A percentile compares a stretch with the other conserved stretches of the same genome.
Conservation (phyloP, 257 asterid genomes). For the Solanum medicagineum region DNA sequence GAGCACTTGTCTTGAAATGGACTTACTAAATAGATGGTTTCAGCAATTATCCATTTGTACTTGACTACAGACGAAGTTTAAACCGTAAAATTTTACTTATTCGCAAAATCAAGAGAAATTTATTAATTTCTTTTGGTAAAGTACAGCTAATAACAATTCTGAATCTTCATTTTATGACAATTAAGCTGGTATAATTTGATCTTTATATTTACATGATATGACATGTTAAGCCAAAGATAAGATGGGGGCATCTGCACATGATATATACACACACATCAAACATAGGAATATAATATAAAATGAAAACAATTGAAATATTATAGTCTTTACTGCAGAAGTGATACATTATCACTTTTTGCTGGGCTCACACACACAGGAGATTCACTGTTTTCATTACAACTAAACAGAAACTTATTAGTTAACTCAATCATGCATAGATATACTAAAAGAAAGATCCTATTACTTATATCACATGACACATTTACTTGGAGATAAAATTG, state of each 20-base stretch:
- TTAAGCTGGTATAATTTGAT: too few species aligned
- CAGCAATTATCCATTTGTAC: background rate
- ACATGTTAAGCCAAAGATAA: background rate
- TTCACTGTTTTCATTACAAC: background rate
- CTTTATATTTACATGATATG: too few species aligned
- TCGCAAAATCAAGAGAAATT: background rate
- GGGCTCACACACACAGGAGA: background rate
- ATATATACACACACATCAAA: background rate
- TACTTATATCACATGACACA: background rate
- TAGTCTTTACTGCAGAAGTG: background rate
- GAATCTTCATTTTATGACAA: too few species aligned
- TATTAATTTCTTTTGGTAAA: too few species aligned
- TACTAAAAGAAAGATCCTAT: background rate
- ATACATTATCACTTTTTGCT: background rate
- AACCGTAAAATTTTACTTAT: background rate
- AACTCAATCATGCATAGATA: background rate
- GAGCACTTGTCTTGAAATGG: background rate
- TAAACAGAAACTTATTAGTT: background rate
- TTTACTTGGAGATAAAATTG: background rate
- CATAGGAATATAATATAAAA: too few species aligned
- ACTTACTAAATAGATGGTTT: too few species aligned
- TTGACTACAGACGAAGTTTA: background rate
- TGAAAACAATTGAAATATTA: background rate
- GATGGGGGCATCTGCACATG: background rate
- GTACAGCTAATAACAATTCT: too few species aligned